Base-by-base conservation (phyloP, 2,329 filamentous ascomycete species). In the Penicillium polonicum region DNA sequence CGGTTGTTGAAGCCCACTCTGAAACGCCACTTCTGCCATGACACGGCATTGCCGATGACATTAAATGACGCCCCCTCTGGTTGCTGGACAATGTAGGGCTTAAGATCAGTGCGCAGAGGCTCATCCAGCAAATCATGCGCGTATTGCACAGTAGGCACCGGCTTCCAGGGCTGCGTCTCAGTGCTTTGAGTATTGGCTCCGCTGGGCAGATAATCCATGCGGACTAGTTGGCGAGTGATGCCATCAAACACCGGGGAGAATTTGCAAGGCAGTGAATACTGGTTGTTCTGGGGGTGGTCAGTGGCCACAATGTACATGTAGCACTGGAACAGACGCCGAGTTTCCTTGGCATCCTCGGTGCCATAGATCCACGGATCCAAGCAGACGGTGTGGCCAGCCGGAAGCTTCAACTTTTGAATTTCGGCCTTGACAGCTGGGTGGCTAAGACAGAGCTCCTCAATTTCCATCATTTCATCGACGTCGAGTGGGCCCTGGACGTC, bases 331-430 rank as follows among this genome's bases (percentile, higher is more conserved):
- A 77, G 48, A 2, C 75, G 74, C 5, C 75, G 72, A 6, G 64
- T 65, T 53, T 77, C 75, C 5, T 76, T 74, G 17, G 65, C 60
- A 45, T 75, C 70, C 5, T 77, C 75, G 0, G 70, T 74, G 70
- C 82, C 84, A 61, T 91, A 92, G 38, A 90, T 90, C 89, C 88
- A 92, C 0, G 84, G 84, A 61, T 86, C 85, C 50, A 80, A 78
- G 60, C 85, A 81, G 21, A 87, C 77, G 2, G 79, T 79, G 7
- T 83, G 78, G 21, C 83, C 84, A 63, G 82, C 72, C 0, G 85
- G 84, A 0, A 87, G 76, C 57, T 85, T 71, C 59, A 87, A 63
- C 64, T 87, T 87, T 35, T 80, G 81, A 55, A 87, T 79, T 60
- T 84, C 84, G 2, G 81, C 82, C 65, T 84, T 76, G 9, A 87